Evolutionary conservation across 208 protist genomes (phyloP), one percentile per base, ranked within the genome.

Genomic region (Porcisia deanei): DNA sequence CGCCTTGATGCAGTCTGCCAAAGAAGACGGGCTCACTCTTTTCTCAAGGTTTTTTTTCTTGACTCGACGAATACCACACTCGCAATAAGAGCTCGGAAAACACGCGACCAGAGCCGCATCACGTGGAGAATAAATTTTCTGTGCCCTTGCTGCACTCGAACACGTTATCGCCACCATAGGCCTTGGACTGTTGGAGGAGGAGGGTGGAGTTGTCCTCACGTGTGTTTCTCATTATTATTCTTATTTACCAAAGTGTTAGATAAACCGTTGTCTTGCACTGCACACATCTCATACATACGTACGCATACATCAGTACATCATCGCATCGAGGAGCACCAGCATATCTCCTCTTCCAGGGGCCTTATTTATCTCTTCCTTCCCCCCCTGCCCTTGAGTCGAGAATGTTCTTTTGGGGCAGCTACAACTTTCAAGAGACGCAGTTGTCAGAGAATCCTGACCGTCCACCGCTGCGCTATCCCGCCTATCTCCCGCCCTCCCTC

Each of bases 321-420:
- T n/a, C 39, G 16, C 39, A 66, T 6, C 0, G 0, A 8, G 37
- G 0, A 14, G 39, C 20, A n/a, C 61, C 47, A 30, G 34, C 63
- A 49, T 20, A 37, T n/a, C 65, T 57, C 12, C 25, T 14, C 54
- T n/a, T 39, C 25, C 22, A 54, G 9, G 10, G 25, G 6, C 25
- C 25, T 12, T 55, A 1, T 25, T 41, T 20, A n/a, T 30, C 30
- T 52, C 6, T 37, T 7, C 47, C 12, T 68, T 7, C 0, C 3
- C 4, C 0, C 10, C 37, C 59, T n/a, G 34, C 39, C 39, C 9
- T 66, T 41, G 67, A 39, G 7, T 47, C 20, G 1, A 45, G 34
- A 25, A 96, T 96, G 92, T 96, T 94, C 60, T 94, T 96, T 74
- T 96, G 92, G 90, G 92, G 92, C 37, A 87, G 86, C 80, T 96